Evolutionary conservation across 2,329 filamentous ascomycete species (phyloP), one percentile per base, ranked within the genome.

Genomic region (Claviceps sp.): DNA sequence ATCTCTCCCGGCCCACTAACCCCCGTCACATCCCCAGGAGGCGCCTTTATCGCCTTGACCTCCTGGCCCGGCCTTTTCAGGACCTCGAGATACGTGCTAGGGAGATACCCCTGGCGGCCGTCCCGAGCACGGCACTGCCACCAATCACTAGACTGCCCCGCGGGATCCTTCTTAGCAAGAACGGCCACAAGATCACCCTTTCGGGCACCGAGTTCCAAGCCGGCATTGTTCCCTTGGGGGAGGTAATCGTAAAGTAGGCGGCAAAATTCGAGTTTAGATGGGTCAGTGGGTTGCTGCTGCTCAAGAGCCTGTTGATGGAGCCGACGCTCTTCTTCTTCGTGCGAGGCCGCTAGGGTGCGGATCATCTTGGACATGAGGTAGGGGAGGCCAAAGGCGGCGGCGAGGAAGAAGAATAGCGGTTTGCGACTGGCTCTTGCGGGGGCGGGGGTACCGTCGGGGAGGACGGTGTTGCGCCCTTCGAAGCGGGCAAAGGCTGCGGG

Each of bases 281-380:
- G 89, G 64, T 97, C 93, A 53, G 96, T 71, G 2, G 81, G 73
- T 51, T 77, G 70, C 46, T 69, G 70, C 56, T 69, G 66, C 38
- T 78, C 70, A 3, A 77, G 71, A 24, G 76, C 70, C 55, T 79
- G 71, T 55, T 76, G 64, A 55, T 74, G 69, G 48, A 75, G 73
- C 54, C 75, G 72, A 51, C 72, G 74, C 66, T 89, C 81, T 62
- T 94, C 87, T 62, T 91, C 87, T 69, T 96, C 89, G 62, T 93
- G 87, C 5, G 83, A 85, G 39, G 85, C 81, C 16, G 90, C 89
- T 41, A 98, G 76, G 1, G 87, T 78, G 63, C 82, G 84, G 66
- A 98, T 97, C 59, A 95, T 80, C 72, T 96, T 98, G 70, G 87
- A 85, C 90, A 98, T 96, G 48, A 98, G 76, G 66, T 95, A 98